These are phyloP conservation scores for Rosa persica DNA, from an alignment of 306 rosid species.

Conservation along the genomic window DNA sequence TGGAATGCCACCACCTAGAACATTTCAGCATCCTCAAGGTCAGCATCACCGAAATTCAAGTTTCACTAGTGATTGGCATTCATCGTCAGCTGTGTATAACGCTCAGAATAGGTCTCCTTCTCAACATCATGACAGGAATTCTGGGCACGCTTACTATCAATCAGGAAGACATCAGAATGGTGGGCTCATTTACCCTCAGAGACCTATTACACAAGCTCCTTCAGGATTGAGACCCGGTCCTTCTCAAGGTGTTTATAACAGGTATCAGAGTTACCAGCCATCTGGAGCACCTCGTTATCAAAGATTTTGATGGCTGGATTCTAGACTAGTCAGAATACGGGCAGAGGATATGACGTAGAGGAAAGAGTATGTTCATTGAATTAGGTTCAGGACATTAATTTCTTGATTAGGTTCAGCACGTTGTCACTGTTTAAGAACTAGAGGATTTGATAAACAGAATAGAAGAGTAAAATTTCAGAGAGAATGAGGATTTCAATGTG, in stretches of 20 bases:
- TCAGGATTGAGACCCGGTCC: constrained; percentile 25
- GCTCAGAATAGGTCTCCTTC: constrained; percentile 40
- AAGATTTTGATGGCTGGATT: constrained; percentile 27
- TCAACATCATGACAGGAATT: constrained; percentile 39
- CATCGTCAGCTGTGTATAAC: constrained; percentile 11
- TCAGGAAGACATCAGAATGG: constrained; percentile 43
- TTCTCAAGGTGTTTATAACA: constrained; percentile 37
- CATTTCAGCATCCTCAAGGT: constrained; percentile 32
- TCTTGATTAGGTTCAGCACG: not conserved
- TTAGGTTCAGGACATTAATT: not conserved
- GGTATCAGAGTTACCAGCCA: constrained; percentile 41
- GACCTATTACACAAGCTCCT: constrained; percentile 21
- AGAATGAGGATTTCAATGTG: not conserved
- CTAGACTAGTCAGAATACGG: constrained; percentile 21
- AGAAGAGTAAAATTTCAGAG: too few relatives aligned
- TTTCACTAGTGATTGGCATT: not conserved
- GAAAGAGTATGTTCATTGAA: not conserved
- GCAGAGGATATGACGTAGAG: constrained; percentile 31
- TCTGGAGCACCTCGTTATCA: constrained; percentile 30
- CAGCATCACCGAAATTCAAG: constrained; percentile 28
- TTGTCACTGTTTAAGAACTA: too few relatives aligned
- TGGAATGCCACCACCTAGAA: constrained; percentile 30
- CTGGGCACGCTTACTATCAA: constrained; percentile 40
- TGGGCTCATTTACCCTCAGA: constrained; percentile 32
- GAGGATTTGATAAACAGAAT: too few relatives aligned